A percentile compares a stretch with the other conserved stretches of the same genome.
Evolutionary conservation across 208 protist genomes (phyloP).

Genomic region (Leishmania guyanensis): DNA sequence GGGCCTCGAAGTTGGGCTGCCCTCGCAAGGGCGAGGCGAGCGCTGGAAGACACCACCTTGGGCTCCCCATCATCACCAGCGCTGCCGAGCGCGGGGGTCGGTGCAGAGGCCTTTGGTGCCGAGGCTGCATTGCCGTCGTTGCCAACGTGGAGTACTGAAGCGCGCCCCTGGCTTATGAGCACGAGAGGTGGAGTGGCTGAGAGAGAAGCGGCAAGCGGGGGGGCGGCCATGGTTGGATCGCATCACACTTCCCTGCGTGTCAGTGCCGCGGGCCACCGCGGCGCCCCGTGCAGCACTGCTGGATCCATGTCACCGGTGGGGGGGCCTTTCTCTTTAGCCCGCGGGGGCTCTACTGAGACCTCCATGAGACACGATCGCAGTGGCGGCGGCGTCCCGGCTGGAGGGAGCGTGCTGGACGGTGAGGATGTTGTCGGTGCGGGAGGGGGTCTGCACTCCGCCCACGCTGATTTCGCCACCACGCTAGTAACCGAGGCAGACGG

Average conservation of each 20-base stretch:
- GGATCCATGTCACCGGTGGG: conserved; percentile 1
- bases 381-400: not conserved
- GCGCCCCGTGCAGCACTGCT: not conserved
- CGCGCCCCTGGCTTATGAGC: conserved; percentile 5
- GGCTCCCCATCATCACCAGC: conserved; percentile 4
- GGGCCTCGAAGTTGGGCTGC: conserved; percentile 2
- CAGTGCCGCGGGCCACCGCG: not conserved
- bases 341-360: not conserved
- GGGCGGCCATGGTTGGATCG: not conserved
- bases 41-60: conserved; percentile 3
- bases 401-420: not conserved
- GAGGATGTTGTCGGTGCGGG: not conserved
- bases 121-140: not conserved
- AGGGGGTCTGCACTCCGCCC: not conserved
- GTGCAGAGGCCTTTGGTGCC: not conserved
- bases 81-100: not conserved
- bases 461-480: conserved; percentile 6
- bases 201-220: not conserved
- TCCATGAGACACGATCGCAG: not conserved
- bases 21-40: conserved; percentile 2
- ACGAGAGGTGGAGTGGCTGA: not conserved
- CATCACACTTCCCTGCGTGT: not conserved
- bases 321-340: not conserved
- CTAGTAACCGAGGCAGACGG: conserved; percentile 31
- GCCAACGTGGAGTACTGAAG: not conserved